Evolutionary conservation across 805 yeast genomes (phyloP).

Genomic region (Zygoascus flipseniorum): DNA sequence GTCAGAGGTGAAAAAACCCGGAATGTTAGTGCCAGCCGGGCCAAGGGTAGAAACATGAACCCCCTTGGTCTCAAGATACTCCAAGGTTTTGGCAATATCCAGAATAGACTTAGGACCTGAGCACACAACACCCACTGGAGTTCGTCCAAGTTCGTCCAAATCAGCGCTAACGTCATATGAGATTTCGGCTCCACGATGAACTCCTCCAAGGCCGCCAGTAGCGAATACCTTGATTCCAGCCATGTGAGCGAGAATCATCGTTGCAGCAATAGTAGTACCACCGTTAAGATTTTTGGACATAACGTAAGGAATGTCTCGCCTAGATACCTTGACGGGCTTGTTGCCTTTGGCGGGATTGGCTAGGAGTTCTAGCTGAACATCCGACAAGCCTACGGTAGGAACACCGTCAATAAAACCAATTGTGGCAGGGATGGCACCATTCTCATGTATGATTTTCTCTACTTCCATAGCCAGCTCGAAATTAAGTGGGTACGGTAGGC

Average conservation of each 20-base stretch:
- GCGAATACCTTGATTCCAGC: slow-evolving; percentile 83
- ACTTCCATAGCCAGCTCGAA: slow-evolving; percentile 62
- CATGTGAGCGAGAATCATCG: slow-evolving; percentile 68
- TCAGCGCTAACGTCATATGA: slow-evolving; percentile 84
- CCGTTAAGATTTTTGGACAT: slow-evolving; percentile 61
- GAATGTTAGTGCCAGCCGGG: slow-evolving; percentile 46
- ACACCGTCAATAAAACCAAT: slow-evolving; percentile 66
- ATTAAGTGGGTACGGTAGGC: slow-evolving; percentile 75
- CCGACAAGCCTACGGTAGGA: slow-evolving; percentile 59
- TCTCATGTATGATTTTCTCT: slow-evolving; percentile 48
- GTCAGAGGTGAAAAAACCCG: slow-evolving; percentile 75
- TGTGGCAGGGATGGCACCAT: slow-evolving; percentile 78
- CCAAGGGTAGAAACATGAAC: slow-evolving; percentile 71
- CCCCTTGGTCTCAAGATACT: slow-evolving; percentile 84
- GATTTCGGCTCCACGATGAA: slow-evolving; percentile 65
- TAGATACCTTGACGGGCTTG: slow-evolving; percentile 53
- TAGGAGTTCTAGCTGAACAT: slow-evolving; percentile 40
- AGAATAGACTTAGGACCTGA: slow-evolving; percentile 85
- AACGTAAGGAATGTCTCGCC: slow-evolving; percentile 70
- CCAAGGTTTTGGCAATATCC: slow-evolving; percentile 74
- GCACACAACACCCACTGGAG: slow-evolving; percentile 85
- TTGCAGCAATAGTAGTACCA: slow-evolving; percentile 85
- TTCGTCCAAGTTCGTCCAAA: slow-evolving; percentile 71
- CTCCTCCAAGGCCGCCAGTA: slow-evolving; percentile 93
- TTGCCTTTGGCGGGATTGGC: slow-evolving; percentile 30